A percentile compares a stretch with the other conserved stretches of the same genome.
phyloP scores from a whole-genome alignment of 2,329 filamentous ascomycete genomes.

The Hypoxylon sp. region DNA sequence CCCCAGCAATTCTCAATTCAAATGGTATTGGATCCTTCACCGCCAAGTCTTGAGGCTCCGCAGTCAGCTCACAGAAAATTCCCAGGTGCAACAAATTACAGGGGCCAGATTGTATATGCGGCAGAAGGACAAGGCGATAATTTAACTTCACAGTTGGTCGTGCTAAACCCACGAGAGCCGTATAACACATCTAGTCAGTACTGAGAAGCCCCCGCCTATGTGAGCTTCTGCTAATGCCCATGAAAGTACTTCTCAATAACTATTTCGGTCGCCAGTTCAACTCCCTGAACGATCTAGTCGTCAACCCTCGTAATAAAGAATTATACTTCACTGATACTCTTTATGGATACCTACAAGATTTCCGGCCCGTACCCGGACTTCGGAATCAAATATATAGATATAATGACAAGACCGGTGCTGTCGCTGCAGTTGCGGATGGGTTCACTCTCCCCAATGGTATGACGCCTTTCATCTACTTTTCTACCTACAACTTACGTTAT shows the following conservation, averaged over 20 bases:
- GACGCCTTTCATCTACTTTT: not conserved
- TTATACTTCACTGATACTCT: slow-evolving; percentile 76
- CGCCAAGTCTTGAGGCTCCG: no score
- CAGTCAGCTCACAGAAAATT: not conserved
- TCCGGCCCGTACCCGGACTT: slow-evolving; percentile 67
- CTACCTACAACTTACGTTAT: not conserved
- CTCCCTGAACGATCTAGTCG: slow-evolving; percentile 70
- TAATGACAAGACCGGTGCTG: slow-evolving; percentile 63
- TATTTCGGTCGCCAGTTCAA: slow-evolving; percentile 73
- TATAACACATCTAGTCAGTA: slow-evolving; percentile 65
- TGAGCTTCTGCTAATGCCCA: slow-evolving; percentile 17
- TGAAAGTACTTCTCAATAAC: slow-evolving; percentile 67
- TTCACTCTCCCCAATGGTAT: slow-evolving; percentile 69
- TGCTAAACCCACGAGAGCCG: slow-evolving; percentile 62
- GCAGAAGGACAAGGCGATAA: slow-evolving; percentile 65
- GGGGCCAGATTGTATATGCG: slow-evolving; percentile 64
- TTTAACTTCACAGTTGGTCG: slow-evolving; percentile 58
- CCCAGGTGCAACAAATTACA: slow-evolving; percentile 66
- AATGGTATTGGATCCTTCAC: slow-evolving; percentile 58
- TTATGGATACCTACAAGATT: slow-evolving; percentile 71
- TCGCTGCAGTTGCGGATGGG: slow-evolving; percentile 70
- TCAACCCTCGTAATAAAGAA: slow-evolving; percentile 68
- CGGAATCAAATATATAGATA: slow-evolving; percentile 73
- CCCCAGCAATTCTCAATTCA: slow-evolving; percentile 64
- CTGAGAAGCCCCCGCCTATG: not conserved